Evolutionary conservation across 257 asterid species (phyloP), one percentile per base, ranked within the genome.

Genomic region (Solanum virginianum): DNA sequence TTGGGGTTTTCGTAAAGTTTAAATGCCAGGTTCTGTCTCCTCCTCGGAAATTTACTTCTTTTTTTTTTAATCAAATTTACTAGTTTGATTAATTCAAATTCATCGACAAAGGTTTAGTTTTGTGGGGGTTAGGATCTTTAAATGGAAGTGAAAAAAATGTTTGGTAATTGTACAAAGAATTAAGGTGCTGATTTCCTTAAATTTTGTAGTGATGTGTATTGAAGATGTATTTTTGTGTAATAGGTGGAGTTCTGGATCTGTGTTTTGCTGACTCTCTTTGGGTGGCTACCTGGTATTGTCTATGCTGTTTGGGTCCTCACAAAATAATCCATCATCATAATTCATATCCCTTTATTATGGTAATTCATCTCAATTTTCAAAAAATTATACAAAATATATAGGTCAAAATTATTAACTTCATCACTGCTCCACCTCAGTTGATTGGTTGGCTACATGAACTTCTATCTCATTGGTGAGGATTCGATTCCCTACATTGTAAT

Each of bases 211-310:
- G 5, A 51, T 51, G 55, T 51, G 41, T 11, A 51, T 51, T 51
- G 15, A 51, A 51, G 55, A 11, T 51, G 55, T 51, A 51, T 51
- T 11, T 51, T 51, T 1, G 41, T 4, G 41, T 4, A 36, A 65
- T 92, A 95, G 98, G 75, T 79, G 41, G 98, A 95, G 84, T 94
- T 95, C 88, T 95, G 98, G 98, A 91, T 95, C 83, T 95, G 92
- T 90, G 82, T 92, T 88, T 17, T 95, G 74, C 86, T 95, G 88
- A 95, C 98, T 24, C 70, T 95, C 7, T 86, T 95, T 17, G 98
- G 96, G 20, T 94, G 92, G 88, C 15, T 95, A 26, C 98, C 98
- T 83, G 98, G 98, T 36, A 91, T 93, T 18, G 88, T 95, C 47
- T 95, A 91, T 87, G 98, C 98, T 59, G 26, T 95, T 6, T 95